Percentiles rank a stretch among this genome's conserved stretches.
Evolutionary conservation across 2,329 filamentous ascomycete genomes (phyloP).

Genomic region (Orbilia javanica): DNA sequence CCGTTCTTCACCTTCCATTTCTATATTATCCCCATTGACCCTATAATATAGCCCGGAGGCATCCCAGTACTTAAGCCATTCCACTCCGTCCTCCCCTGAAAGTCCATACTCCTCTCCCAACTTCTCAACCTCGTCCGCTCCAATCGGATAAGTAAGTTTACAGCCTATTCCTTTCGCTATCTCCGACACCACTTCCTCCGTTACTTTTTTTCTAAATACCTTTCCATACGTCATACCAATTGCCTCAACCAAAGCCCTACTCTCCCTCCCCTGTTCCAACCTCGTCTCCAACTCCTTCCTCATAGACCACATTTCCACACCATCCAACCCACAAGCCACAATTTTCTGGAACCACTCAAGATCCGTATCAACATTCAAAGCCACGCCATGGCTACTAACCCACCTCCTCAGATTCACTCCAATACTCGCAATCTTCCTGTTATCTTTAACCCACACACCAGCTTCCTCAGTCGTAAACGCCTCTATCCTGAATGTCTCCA

Average conservation of each 20-base stretch:
- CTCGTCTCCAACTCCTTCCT: slow-evolving; percentile 66
- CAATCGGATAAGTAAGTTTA: neutral
- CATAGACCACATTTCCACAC: slow-evolving; percentile 82
- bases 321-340: slow-evolving; percentile 88
- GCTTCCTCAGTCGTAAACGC: slow-evolving; percentile 79
- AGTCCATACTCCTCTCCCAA: slow-evolving; percentile 23
- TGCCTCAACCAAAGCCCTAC: neutral
- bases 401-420: slow-evolving; percentile 91
- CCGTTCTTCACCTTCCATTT: neutral
- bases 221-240: neutral
- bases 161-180: slow-evolving; percentile 76
- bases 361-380: slow-evolving; percentile 79
- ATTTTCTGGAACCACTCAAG: slow-evolving; percentile 78
- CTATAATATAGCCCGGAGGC: neutral
- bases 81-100: slow-evolving; percentile 3
- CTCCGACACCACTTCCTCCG: slow-evolving; percentile 72
- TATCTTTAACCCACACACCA: slow-evolving; percentile 77
- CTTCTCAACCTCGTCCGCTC: slow-evolving; percentile 10
- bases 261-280: slow-evolving; percentile 60
- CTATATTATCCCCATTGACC: neutral
- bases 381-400: slow-evolving; percentile 85
- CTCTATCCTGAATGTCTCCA: slow-evolving; percentile 72
- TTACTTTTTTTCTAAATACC: neutral
- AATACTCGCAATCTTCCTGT: slow-evolving; percentile 86
- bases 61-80: neutral